phyloP scores from a whole-genome alignment of 257 asterid species.

The Solanum bulbocastanum region DNA sequence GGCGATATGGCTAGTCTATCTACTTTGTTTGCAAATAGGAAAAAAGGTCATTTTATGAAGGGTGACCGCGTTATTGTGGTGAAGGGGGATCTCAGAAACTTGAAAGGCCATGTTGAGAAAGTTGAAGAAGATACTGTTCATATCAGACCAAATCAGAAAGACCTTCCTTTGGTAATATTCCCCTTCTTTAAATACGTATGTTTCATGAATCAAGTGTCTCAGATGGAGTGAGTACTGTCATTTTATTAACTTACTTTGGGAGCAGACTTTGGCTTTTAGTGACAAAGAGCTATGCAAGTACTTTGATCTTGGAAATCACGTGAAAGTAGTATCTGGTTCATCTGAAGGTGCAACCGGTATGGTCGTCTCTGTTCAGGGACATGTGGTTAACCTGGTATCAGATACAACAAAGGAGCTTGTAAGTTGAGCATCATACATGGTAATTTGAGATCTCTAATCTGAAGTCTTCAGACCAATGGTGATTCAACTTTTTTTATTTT shows the following conservation, averaged over 20 bases:
- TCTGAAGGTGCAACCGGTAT: constrained; percentile 97
- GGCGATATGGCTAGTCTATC: constrained; percentile 78
- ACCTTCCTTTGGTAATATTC: constrained; percentile 45
- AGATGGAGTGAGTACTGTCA: background rate
- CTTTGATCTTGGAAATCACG: constrained; percentile 92
- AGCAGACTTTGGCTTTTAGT: constrained; percentile 75
- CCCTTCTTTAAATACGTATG: background rate
- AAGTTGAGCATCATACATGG: constrained; percentile 7
- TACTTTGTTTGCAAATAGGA: constrained; percentile 74
- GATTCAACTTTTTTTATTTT: background rate
- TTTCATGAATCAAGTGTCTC: background rate
- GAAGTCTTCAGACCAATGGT: background rate
- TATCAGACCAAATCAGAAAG: constrained; percentile 73
- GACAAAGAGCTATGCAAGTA: constrained; percentile 92
- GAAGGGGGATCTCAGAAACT: constrained; percentile 86
- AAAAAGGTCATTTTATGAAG: constrained; percentile 93
- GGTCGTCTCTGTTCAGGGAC: constrained; percentile 97
- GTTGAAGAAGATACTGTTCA: constrained; percentile 96
- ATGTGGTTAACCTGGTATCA: constrained; percentile 87
- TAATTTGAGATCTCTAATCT: background rate
- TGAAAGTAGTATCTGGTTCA: constrained; percentile 87
- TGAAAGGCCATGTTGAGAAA: constrained; percentile 87
- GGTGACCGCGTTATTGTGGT: constrained; percentile 87
- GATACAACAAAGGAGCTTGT: constrained; percentile 97
- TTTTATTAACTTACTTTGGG: background rate